Evolutionary conservation across 768 basidiomycete genomes (phyloP).

Genomic region (Lactarius sanguifluus): DNA sequence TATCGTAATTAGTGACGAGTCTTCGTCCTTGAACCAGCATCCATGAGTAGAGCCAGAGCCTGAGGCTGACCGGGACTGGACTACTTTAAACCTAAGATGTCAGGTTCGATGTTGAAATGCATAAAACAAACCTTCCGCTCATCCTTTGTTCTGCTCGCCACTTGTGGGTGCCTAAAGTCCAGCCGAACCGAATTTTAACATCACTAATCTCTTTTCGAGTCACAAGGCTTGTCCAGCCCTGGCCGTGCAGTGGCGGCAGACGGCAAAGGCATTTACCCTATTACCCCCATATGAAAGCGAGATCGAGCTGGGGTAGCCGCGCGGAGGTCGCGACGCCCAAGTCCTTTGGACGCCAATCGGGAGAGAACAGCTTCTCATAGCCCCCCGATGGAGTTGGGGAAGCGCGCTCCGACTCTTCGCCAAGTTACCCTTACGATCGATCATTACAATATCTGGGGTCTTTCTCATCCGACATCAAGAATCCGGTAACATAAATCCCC

Average conservation of each 20-base stretch:
- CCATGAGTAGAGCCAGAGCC: too few relatives aligned
- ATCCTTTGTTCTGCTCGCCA: background rate
- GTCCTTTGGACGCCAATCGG: background rate
- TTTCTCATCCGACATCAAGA: constrained; percentile 4
- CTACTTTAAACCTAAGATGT: background rate
- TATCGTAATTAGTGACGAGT: background rate
- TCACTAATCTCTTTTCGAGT: background rate
- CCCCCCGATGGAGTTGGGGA: background rate
- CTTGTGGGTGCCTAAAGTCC: background rate
- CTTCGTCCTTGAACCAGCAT: too few relatives aligned
- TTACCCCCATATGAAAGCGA: background rate
- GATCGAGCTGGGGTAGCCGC: background rate
- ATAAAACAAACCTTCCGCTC: background rate
- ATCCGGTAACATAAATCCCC: background rate
- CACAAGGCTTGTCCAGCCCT: background rate
- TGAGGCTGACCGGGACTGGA: too few relatives aligned
- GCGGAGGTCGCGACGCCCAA: background rate
- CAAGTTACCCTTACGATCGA: background rate
- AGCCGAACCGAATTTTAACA: background rate
- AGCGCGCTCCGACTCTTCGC: background rate
- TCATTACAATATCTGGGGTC: background rate
- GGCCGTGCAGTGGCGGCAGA: background rate
- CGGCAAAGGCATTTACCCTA: background rate
- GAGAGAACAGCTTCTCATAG: too few relatives aligned
- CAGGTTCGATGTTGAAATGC: background rate